Evolutionary conservation across 352 stramenopile genomes (phyloP).

Genomic region (Phytophthora syringae): DNA sequence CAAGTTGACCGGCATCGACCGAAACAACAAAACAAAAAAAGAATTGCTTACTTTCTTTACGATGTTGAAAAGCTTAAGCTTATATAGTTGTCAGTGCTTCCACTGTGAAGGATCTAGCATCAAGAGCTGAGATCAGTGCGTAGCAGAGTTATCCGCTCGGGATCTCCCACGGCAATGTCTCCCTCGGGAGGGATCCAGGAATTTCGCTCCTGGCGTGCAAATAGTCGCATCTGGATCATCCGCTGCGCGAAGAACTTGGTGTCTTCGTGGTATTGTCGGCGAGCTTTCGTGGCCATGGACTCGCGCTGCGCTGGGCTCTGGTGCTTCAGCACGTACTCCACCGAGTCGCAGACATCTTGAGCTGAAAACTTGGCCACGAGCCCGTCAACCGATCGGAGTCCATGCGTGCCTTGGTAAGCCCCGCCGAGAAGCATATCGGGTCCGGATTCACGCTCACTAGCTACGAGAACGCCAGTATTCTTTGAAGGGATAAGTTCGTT

Average conservation of each 20-base stretch:
- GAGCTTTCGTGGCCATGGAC: slow-evolving; percentile 29
- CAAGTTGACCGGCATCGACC: no score
- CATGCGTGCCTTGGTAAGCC: slow-evolving; percentile 23
- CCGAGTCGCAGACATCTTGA: slow-evolving; percentile 26
- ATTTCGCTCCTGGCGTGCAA: slow-evolving; percentile 25
- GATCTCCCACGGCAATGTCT: slow-evolving; percentile 35
- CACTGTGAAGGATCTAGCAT: background rate
- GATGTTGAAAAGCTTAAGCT: background rate
- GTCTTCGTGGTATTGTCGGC: slow-evolving; percentile 51
- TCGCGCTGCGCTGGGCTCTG: slow-evolving; percentile 34
- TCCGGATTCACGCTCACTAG: slow-evolving; percentile 1
- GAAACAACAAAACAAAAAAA: background rate
- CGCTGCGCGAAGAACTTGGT: slow-evolving; percentile 51
- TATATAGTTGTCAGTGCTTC: background rate
- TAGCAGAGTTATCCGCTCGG: slow-evolving; percentile 26
- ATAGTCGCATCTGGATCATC: slow-evolving; percentile 48
- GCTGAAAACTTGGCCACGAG: slow-evolving; percentile 30
- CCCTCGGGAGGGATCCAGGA: slow-evolving; percentile 31
- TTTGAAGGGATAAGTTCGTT: slow-evolving; percentile 54
- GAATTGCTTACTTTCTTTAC: background rate
- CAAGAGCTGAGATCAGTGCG: slow-evolving; percentile 13
- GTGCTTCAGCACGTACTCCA: slow-evolving; percentile 42
- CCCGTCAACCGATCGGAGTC: slow-evolving; percentile 25
- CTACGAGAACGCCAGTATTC: slow-evolving; percentile 22
- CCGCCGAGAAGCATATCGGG: slow-evolving; percentile 32